Evolutionary conservation across 2,329 filamentous ascomycete genomes (phyloP).

Genomic region (Sporothrix dimorphospora): DNA sequence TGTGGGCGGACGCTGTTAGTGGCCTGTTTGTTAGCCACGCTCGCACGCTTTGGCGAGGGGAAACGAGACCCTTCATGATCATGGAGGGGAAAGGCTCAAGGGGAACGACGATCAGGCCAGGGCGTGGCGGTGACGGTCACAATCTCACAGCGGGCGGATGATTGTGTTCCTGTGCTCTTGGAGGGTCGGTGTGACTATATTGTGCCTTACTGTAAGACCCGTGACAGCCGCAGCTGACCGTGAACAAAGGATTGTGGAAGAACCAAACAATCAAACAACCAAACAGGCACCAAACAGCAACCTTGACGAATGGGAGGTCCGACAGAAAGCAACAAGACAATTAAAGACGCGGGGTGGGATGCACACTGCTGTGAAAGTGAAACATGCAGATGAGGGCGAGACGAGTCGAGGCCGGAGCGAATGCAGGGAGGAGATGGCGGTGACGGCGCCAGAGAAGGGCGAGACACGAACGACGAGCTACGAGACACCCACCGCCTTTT

Average conservation of each 20-base stretch:
- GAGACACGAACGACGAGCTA: constrained; percentile 1
- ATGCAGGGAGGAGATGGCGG: constrained; percentile 21
- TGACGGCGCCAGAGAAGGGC: constrained; percentile 14
- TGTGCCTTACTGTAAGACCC: constrained; percentile 5
- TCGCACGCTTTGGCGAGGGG: not conserved
- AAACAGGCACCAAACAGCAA: not conserved
- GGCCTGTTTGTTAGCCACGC: constrained; percentile 18
- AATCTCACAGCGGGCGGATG: not conserved
- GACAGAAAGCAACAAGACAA: not conserved
- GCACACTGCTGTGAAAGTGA: not conserved
- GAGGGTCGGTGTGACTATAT: constrained; percentile 1
- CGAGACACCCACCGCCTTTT: constrained; percentile 27
- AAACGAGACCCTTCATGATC: not conserved
- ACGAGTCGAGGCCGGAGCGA: constrained; percentile 9
- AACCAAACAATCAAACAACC: not conserved
- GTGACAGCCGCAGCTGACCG: constrained; percentile 12
- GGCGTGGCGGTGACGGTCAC: constrained; percentile 12
- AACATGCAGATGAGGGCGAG: constrained; percentile 18
- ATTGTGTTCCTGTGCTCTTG: not conserved
- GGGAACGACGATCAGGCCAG: constrained; percentile 15
- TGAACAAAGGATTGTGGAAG: not conserved
- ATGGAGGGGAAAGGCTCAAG: not conserved
- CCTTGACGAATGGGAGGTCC: not conserved
- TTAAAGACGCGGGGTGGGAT: not conserved
- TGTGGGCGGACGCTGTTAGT: constrained; percentile 5